phyloP scores from a whole-genome alignment of 1,284 basidiomycete species.

The Porodaedalea pini region DNA sequence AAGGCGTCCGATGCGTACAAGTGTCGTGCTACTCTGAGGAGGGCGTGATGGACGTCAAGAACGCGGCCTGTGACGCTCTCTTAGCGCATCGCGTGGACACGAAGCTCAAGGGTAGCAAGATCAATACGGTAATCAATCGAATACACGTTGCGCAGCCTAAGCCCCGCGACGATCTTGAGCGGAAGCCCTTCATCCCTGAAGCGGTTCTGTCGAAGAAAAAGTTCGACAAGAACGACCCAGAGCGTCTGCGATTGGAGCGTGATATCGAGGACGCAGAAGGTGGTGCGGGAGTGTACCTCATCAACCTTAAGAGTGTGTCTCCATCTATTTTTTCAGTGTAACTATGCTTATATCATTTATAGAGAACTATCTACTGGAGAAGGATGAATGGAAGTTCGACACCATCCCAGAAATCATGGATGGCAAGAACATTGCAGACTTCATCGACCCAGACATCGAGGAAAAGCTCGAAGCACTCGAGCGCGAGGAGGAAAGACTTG shows the following conservation, averaged over 20 bases:
- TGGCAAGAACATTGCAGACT: slow-evolving; percentile 99
- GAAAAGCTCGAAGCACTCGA: slow-evolving; percentile 97
- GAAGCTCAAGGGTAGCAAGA: slow-evolving; percentile 91
- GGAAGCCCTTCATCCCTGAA: slow-evolving; percentile 86
- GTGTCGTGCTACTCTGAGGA: slow-evolving; percentile 93
- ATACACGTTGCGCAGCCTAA: slow-evolving; percentile 92
- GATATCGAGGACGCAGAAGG: slow-evolving; percentile 84
- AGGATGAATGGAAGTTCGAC: slow-evolving; percentile 96
- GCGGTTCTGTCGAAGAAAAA: slow-evolving; percentile 72
- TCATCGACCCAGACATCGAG: slow-evolving; percentile 97
- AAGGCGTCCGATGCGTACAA: slow-evolving; percentile 72
- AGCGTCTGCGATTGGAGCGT: slow-evolving; percentile 64
- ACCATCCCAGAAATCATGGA: slow-evolving; percentile 95
- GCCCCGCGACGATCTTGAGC: slow-evolving; percentile 79
- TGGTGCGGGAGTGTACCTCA: slow-evolving; percentile 85
- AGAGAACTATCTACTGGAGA: slow-evolving; percentile 89
- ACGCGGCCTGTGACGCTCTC: slow-evolving; percentile 87
- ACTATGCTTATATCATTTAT: slow-evolving; percentile 23
- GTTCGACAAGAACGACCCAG: slow-evolving; percentile 83
- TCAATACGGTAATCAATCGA: slow-evolving; percentile 87
- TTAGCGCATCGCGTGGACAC: slow-evolving; percentile 89
- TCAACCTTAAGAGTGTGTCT: slow-evolving; percentile 79
- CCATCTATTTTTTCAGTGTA: slow-evolving; percentile 5
- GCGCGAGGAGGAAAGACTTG: slow-evolving; percentile 91
- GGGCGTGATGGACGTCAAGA: slow-evolving; percentile 93